Evolutionary conservation across 768 basidiomycete genomes (phyloP).

Genomic region (Amanita fuliginea): DNA sequence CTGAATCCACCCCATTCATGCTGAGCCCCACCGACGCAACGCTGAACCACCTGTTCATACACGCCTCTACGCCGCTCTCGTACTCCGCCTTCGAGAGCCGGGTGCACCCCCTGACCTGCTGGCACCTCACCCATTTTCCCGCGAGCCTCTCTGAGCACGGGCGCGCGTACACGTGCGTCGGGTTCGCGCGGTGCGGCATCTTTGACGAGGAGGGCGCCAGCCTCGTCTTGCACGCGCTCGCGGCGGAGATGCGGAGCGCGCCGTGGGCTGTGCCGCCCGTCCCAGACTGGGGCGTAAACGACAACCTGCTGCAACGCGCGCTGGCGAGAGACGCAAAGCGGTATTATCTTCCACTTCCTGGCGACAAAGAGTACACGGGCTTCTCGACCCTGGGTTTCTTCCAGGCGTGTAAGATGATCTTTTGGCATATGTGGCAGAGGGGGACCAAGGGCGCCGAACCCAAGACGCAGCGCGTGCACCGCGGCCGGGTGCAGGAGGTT

Average conservation of each 20-base stretch:
- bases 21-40: slow-evolving; percentile 20
- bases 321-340: slow-evolving; percentile 12
- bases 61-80: slow-evolving; percentile 25
- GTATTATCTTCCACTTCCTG: slow-evolving; percentile 3
- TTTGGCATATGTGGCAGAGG: neutral
- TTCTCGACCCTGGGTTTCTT: neutral
- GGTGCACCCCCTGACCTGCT: slow-evolving; percentile 27
- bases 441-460: neutral
- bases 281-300: slow-evolving; percentile 20
- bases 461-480: neutral
- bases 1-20: neutral
- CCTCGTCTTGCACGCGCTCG: slow-evolving; percentile 23
- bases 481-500: neutral
- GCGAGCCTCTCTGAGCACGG: slow-evolving; percentile 15
- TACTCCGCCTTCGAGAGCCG: slow-evolving; percentile 22
- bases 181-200: slow-evolving; percentile 30
- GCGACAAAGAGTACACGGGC: neutral
- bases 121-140: slow-evolving; percentile 33
- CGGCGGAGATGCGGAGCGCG: slow-evolving; percentile 25
- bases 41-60: slow-evolving; percentile 25
- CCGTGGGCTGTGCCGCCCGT: slow-evolving; percentile 25
- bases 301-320: slow-evolving; percentile 22
- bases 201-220: slow-evolving; percentile 31
- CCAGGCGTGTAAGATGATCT: neutral
- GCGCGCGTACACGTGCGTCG: slow-evolving; percentile 25